Percentiles rank a stretch among this genome's conserved stretches.
These are phyloP conservation scores for Entonaema liquescens DNA, from an alignment of 495 filamentous ascomycete species.

Conservation along the genomic window DNA sequence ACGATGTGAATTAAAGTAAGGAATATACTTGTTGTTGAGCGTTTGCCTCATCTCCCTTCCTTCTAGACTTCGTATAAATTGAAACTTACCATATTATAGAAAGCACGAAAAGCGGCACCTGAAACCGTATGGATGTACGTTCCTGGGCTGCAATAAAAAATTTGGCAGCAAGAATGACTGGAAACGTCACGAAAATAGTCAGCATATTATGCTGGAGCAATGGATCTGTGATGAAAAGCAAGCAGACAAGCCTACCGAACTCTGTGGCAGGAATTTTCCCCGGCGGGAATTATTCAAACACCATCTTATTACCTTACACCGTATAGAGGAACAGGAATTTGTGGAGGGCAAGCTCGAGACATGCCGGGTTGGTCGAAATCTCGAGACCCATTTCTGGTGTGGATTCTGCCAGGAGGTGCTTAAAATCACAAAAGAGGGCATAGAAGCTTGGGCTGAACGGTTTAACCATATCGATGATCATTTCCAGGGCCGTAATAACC, in stretches of 20 bases:
- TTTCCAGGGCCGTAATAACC: constrained; percentile 59
- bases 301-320: constrained; percentile 67
- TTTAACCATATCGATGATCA: constrained; percentile 91
- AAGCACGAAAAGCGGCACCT: constrained; percentile 91
- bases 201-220: constrained; percentile 78
- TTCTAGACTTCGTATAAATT: background rate
- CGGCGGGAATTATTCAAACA: constrained; percentile 66
- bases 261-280: constrained; percentile 69
- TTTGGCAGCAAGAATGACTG: constrained; percentile 97
- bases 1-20: constrained; percentile 77
- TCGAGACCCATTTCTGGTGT: constrained; percentile 82
- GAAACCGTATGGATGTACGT: constrained; percentile 90
- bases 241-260: constrained; percentile 27
- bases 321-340: constrained; percentile 50
- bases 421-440: constrained; percentile 60
- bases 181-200: constrained; percentile 93
- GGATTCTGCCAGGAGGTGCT: constrained; percentile 78
- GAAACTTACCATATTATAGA: constrained; percentile 50
- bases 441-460: constrained; percentile 74
- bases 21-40: constrained; percentile 2
- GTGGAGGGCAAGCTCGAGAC: constrained; percentile 59
- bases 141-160: constrained; percentile 71
- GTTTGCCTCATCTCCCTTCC: constrained; percentile 22
- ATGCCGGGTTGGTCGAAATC: constrained; percentile 74
- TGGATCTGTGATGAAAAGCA: constrained; percentile 74